These are phyloP conservation scores for Fusarium bactridioides DNA, from an alignment of 2,329 filamentous ascomycete species.

Conservation along the genomic window DNA sequence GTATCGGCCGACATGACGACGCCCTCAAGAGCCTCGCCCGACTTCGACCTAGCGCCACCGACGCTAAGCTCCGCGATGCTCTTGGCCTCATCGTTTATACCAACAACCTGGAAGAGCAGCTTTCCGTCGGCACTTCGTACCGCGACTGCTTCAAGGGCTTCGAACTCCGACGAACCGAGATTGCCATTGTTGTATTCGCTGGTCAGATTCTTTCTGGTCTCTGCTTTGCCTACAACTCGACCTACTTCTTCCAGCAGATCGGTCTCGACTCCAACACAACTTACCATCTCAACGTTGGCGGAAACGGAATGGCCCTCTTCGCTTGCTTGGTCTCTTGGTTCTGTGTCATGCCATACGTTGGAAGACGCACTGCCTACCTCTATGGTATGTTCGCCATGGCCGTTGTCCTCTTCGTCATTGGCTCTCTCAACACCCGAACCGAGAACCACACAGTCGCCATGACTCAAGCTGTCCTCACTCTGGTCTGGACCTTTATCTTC, in stretches of 20 bases:
- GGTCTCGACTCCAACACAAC: constrained; percentile 43
- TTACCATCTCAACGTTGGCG: constrained; percentile 50
- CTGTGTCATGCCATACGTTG: constrained; percentile 51
- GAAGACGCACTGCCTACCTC: constrained; percentile 55
- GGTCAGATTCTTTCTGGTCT: constrained; percentile 49
- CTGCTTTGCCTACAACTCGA: constrained; percentile 51
- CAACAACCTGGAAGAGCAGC: constrained; percentile 49
- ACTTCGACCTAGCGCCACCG: constrained; percentile 41
- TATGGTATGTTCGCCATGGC: constrained; percentile 54
- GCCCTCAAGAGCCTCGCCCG: constrained; percentile 47
- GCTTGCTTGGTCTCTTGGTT: constrained; percentile 57
- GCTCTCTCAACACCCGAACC: constrained; percentile 49
- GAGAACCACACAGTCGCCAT: constrained; percentile 42
- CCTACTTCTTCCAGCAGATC: constrained; percentile 52
- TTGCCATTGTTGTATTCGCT: constrained; percentile 47
- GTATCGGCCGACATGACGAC: constrained; percentile 44
- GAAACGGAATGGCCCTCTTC: constrained; percentile 50
- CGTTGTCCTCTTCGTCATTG: constrained; percentile 50
- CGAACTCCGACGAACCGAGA: constrained; percentile 51
- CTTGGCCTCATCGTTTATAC: constrained; percentile 54
- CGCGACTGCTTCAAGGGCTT: constrained; percentile 54
- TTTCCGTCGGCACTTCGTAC: constrained; percentile 51
- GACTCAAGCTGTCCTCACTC: constrained; percentile 46
- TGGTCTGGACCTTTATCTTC: constrained; percentile 47
- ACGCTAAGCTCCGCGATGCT: constrained; percentile 45